Evolutionary conservation across 306 rosid species (phyloP).

Genomic region (Abrus pulchellus): DNA sequence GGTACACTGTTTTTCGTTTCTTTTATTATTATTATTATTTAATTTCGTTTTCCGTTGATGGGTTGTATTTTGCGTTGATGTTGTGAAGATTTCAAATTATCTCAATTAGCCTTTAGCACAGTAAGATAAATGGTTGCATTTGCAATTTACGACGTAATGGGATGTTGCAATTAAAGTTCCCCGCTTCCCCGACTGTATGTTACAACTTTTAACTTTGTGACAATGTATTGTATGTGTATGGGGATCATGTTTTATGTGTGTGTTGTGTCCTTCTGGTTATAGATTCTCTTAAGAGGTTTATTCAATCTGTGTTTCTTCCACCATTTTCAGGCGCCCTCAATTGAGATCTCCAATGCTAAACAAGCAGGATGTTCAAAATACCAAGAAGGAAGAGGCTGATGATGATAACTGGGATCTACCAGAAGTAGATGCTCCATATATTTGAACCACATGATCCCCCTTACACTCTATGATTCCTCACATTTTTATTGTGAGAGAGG

Average conservation of each 20-base stretch:
- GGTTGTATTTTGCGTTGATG: background rate
- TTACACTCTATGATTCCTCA: constrained; percentile 43
- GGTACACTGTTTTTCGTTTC: background rate
- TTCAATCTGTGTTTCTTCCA: constrained; percentile 21
- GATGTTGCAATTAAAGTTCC: constrained; percentile 17
- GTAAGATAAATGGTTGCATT: background rate
- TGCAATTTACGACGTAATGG: background rate
- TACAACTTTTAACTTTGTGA: constrained; percentile 25
- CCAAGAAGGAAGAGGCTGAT: constrained; percentile 67
- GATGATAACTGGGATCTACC: constrained; percentile 91
- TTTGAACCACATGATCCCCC: constrained; percentile 46
- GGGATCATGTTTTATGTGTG: too few relatives aligned
- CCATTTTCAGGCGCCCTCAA: constrained; percentile 48
- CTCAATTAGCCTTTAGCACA: background rate
- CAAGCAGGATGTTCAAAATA: constrained; percentile 50
- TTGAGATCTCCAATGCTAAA: constrained; percentile 4
- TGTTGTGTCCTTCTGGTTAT: background rate
- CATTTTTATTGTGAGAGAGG: constrained; percentile 54
- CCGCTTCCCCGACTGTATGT: background rate
- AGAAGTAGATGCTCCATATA: constrained; percentile 56
- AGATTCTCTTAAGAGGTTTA: constrained; percentile 1
- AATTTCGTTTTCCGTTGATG: background rate
- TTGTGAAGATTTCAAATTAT: background rate
- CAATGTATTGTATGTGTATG: background rate
- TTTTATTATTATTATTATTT: background rate